Base-by-base conservation (phyloP, 345 rosid genomes). In the Fremontodendron californicum region DNA sequence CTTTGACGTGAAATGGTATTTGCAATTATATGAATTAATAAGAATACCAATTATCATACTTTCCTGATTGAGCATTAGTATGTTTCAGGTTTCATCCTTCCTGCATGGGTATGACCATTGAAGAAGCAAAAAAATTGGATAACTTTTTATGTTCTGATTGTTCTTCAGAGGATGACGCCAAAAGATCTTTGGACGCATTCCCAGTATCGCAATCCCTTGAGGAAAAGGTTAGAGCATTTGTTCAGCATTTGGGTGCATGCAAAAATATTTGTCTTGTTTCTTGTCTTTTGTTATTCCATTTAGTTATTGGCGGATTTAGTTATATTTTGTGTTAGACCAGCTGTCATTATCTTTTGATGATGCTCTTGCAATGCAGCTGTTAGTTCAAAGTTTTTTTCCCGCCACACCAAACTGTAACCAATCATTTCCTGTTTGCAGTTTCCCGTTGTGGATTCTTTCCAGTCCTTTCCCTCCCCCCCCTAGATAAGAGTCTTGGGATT, bases 71-170 rank as follows among this genome's bases (percentile, higher is more conserved):
- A 51, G 49, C 15, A 74, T 35, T 4, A 52, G n/a, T 77, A 75
- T 78, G 25, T 49, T 85, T 52, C 83, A 92, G 97, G 97, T 92
- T 87, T 77, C 97, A 92, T 85, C 97, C 97, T 55, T 87, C 92
- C 54, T 92, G 97, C 77, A 88, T 89, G 85, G 97, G 88, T 60
- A 91, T 88, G 95, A 89, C 92, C 1, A 89, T 91, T 48, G 97
- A 90, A 73, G 95, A 91, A 88, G 97, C 97, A 27, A 92, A 89
- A 78, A 87, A 80, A 69, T 86, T 89, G 83, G 97, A 92, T 78
- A 89, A 86, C 82, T 92, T 92, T 83, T 79, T 88, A 25, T 92
- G 97, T 70, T 85, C 89, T 11, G 93, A 91, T 73, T 92, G 97
- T 84, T 83, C 86, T 40, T 83, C 89, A 6, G 93, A 90, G 74